Base-by-base conservation (phyloP, 371 early-diverging fungal species). In the Coemansia sp. region DNA sequence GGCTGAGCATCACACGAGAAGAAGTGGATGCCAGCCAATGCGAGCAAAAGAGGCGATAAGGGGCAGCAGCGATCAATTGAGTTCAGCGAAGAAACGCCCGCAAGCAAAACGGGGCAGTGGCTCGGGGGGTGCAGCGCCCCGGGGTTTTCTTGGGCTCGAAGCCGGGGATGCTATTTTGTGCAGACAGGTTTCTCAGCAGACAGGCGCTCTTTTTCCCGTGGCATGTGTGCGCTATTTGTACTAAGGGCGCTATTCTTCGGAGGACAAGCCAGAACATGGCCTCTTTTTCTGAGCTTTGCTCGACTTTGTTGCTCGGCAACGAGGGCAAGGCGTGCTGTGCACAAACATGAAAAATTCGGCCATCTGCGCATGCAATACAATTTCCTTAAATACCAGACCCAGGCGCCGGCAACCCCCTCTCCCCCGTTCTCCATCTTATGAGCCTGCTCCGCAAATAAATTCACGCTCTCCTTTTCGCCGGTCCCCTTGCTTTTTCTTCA, bases 131-230 rank as follows among this genome's bases (percentile, higher is more conserved):
- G 61, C 15, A 13, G 54, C 36, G 29, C 56, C 28, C 7, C 9
- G 9, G 29, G 56, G 56, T 55, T 56, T 56, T 24, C 19, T 48
- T 48, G 49, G 49, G 49, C 49, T n/a, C 49, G 49, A 7, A 8
- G 49, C 49, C 49, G 49, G 29, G 32, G 29, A 46, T 32, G 66
- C 63, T 69, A 69, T 69, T 69, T 69, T 69, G n/a, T 41, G 65
- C 15, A 29, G 58, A 52, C 59, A 26, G 58, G 69, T 69, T 63
- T 63, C 65, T 63, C 41, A 40, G 58, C 46, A 44, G 13, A 23
- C 9, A 21, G 23, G 26, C 19, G 44, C 26, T 5, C 11, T 29
- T 7, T 46, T 61, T 61, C 51, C 32, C 61, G 61, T 46, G 51
- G 51, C 61, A 61, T 61, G 61, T 51, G 61, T 61, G 49, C 59